Base-by-base conservation (phyloP, 78 protist genomes). In the Pigoraptor vietnamica region DNA sequence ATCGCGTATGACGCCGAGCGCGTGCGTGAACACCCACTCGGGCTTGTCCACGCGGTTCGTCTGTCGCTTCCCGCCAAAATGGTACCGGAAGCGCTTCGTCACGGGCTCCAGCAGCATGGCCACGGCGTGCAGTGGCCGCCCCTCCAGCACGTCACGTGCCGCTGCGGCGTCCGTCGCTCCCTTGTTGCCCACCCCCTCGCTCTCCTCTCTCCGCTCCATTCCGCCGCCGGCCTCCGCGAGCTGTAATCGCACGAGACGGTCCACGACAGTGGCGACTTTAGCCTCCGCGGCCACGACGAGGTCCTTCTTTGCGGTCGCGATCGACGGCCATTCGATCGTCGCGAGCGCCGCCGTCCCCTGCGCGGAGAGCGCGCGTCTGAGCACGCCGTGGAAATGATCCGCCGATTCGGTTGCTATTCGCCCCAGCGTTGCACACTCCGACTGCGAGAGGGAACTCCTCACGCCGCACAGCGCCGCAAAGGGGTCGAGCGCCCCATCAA, bases 41-140 rank as follows among this genome's bases (percentile, higher is more conserved):
- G 90, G 90, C 83, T 88, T 88, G 39, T 88, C 90, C n/a, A 19
- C 6, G 10, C 90, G 81, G 83, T 88, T 88, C 34, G 90, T 88
- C 83, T 40, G 35, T 24, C 90, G 81, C 29, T 67, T 33, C 35
- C 84, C 83, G 35, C n/a, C 35, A 67, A 88, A 88, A 39, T 88
- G 90, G 83, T 23, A 88, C 24, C 39, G 81, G 90, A 88, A 88
- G 32, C 90, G 90, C n/a, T 55, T 25, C 25, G 38, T 2, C 29
- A 88, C 84, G 24, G 90, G 90, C n/a, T 0, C 37, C 36, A 88
- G 21, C 40, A 88, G 67, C 6, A 48, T 6, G 14, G 6, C 67
- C 6, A 48, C 14, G 29, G 67, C 67, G 14, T 48, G 67, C 67
- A 48, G n/a, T n/a, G n/a, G n/a, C n/a, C n/a, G n/a, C n/a, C n/a